Evolutionary conservation across 345 rosid species (phyloP).

Genomic region (Citrus australasica): DNA sequence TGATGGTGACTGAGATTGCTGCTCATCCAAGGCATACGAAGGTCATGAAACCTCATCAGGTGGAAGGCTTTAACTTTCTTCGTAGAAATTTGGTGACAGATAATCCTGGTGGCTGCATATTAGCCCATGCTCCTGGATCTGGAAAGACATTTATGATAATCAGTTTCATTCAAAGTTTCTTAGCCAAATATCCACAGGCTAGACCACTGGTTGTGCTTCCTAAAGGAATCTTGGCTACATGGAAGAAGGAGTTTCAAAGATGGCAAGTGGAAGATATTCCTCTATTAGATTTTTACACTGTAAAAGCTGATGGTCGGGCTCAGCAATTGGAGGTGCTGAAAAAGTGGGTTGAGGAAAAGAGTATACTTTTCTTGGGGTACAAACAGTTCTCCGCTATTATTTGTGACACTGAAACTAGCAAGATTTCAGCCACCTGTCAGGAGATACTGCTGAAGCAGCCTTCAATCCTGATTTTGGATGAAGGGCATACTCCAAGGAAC

Average conservation of each 20-base stretch:
- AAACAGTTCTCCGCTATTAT: constrained; percentile 76
- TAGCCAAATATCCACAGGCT: constrained; percentile 75
- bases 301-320: constrained; percentile 61
- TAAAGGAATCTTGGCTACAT: constrained; percentile 73
- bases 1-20: constrained; percentile 50
- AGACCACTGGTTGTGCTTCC: constrained; percentile 84
- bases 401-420: constrained; percentile 47
- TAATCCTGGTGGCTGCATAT: constrained; percentile 83
- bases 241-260: constrained; percentile 79
- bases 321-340: constrained; percentile 68
- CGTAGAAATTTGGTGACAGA: constrained; percentile 65
- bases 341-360: constrained; percentile 65
- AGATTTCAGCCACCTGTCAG: constrained; percentile 39
- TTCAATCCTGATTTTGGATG: constrained; percentile 77
- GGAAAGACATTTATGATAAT: constrained; percentile 93
- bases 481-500: constrained; percentile 87
- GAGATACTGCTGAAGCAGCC: constrained; percentile 68
- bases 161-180: constrained; percentile 85
- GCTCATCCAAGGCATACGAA: constrained; percentile 86
- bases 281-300: constrained; percentile 64
- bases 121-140: constrained; percentile 98
- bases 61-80: constrained; percentile 80
- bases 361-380: constrained; percentile 84
- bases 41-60: constrained; percentile 87
- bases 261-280: constrained; percentile 84